Evolutionary conservation across 805 yeast species (phyloP), one percentile per base, ranked within the genome.

Genomic region (Cyberlindnera amylophila): DNA sequence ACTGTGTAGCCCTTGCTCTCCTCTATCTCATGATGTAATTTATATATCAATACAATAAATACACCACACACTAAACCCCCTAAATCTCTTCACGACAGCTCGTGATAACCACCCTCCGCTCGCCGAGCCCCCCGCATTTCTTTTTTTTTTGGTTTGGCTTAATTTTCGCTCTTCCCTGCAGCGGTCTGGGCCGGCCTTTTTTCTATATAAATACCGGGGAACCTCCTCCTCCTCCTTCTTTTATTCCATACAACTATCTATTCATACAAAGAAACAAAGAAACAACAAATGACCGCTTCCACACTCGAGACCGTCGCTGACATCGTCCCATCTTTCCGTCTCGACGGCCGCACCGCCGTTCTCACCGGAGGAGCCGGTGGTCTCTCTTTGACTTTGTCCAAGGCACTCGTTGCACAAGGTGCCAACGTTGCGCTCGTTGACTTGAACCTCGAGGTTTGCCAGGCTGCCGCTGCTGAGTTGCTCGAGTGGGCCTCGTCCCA

Each of bases 321-420:
- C 41, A 44, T 57, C 33, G 57, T 82, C 23, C 89, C 88, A 48
- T 68, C 62, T 43, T 82, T 81, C 63, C 74, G 86, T 66, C 69
- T 81, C 47, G 87, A 81, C 57, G 84, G 83, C 45, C 77, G 81
- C 58, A 69, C 82, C 42, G 87, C 88, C 32, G 71, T 85, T 34
- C 67, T 85, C 49, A 85, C 93, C 29, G 93, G 93, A 36, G 93
- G 90, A 8, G 81, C 88, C 28, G 93, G 93, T 36, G 91, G 90
- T 14, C 67, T 85, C 52, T 81, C 86, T 1, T 66, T 80, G 29
- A 79, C 82, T 13, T 58, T 83, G 40, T 70, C 83, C 43, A 75
- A 81, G 55, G 86, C 86, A 14, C 65, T 85, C 29, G 62, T 85
- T 11, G 85, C 86, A 4, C 86, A 84, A 54, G 95, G 91, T 29